Conservation (phyloP, 768 basidiomycete genomes). For the Lactarius pseudohatsudake region DNA sequence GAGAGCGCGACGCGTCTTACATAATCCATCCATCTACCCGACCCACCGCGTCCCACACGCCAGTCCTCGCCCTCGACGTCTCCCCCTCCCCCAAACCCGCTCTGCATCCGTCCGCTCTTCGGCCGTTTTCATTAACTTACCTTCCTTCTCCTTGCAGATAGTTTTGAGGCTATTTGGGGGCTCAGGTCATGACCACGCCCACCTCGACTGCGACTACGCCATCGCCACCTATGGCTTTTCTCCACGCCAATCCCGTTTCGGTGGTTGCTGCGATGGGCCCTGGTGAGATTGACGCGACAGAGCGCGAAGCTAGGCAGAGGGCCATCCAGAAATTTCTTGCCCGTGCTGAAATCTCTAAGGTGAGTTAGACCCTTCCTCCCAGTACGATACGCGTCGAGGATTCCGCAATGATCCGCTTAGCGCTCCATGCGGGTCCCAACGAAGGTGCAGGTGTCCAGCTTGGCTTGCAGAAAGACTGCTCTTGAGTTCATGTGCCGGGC, state of each 20-base stretch:
- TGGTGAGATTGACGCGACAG: conserved; percentile 43
- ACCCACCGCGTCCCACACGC: conserved; percentile 30
- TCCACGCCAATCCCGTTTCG: conserved; percentile 45
- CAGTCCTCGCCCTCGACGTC: conserved; percentile 25
- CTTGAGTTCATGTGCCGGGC: conserved; percentile 7
- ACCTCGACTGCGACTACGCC: conserved; percentile 81
- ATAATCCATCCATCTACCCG: conserved; percentile 26
- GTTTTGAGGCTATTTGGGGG: background rate
- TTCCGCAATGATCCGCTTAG: conserved; percentile 22
- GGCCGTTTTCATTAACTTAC: background rate
- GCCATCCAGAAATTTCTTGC: conserved; percentile 76
- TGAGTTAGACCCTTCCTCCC: conserved; percentile 44
- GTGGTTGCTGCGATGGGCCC: conserved; percentile 36
- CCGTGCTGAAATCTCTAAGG: conserved; percentile 77
- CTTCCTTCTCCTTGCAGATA: too few relatives aligned
- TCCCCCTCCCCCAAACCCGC: conserved; percentile 6
- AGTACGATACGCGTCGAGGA: conserved; percentile 26
- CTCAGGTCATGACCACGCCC: conserved; percentile 64
- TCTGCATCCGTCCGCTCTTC: conserved; percentile 11
- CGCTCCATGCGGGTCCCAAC: conserved; percentile 1
- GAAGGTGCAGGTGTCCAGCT: background rate
- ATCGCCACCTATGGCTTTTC: conserved; percentile 70
- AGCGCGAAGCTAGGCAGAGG: conserved; percentile 61
- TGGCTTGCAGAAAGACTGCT: background rate
- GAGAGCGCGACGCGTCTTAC: conserved; percentile 31